Base-by-base conservation (phyloP, 768 basidiomycete species). In the Cystofilobasidium capitatum region DNA sequence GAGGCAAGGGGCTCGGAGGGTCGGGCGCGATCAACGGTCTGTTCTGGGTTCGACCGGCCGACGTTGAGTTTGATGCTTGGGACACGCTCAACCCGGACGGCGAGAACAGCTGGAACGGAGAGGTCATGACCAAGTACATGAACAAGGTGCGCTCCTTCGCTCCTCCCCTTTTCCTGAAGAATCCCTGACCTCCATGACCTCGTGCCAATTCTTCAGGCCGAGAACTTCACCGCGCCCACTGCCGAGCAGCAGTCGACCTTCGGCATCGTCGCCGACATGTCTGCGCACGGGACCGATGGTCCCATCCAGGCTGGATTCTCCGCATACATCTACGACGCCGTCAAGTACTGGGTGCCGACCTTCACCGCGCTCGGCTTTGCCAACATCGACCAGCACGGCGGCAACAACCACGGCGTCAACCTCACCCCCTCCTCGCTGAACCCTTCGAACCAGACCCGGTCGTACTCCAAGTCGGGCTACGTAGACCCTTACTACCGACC, bases 1-100 rank as follows among this genome's bases (percentile, higher is more conserved):
- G 79, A 73, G 87, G 87, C 37, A 85, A 83, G 75, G 82, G 84
- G 58, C 79, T 88, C 29, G 86, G 87, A 62, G 86, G 87, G 8
- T 85, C 29, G 49, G 81, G 84, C 36, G 85, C 86, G 12, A 79
- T 87, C 64, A 88, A 88, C 75, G 86, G 84, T 58, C 80, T 87
- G 80, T 87, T 85, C 77, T 78, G 35, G 39, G 36, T 44, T 29
- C 47, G 57, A 24, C 42, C 36, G 31, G 36, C 17, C 33, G 51
- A 55, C 51, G 58, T 29, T 29, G 71, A 70, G 80, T 85, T 58
- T 81, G 83, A 13, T 84, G 61, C 84, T 22, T 69, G 67, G 67
- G 54, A 47, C 36, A 60, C 73, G 74, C 78, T 66, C 70, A 77
- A 77, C 62, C 75, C 75, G 20, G 69, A 69, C 55, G 70, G 64